Evolutionary conservation across 2,329 filamentous ascomycete genomes (phyloP).

Genomic region (Cordyceps fumosorosea): DNA sequence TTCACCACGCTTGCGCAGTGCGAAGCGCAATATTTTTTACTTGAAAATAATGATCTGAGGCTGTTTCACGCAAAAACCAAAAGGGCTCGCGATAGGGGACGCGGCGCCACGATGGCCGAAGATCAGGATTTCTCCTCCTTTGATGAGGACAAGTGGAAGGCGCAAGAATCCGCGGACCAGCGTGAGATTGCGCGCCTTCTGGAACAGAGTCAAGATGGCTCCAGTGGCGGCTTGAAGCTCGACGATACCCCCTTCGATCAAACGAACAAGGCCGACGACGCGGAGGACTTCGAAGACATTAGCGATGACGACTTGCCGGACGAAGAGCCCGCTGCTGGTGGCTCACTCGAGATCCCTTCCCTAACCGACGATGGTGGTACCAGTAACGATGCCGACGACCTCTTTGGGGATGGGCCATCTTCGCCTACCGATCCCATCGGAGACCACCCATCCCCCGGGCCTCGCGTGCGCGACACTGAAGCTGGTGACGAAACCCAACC

Average conservation of each 20-base stretch:
- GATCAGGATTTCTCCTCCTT: slow-evolving; percentile 29
- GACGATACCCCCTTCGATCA: slow-evolving; percentile 48
- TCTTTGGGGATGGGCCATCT: slow-evolving; percentile 59
- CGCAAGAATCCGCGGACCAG: slow-evolving; percentile 44
- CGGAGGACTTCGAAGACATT: slow-evolving; percentile 85
- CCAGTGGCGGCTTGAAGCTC: slow-evolving; percentile 34
- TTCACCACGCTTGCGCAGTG: neutral
- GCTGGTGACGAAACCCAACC: slow-evolving; percentile 28
- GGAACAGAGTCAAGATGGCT: slow-evolving; percentile 34
- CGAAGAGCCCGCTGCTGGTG: slow-evolving; percentile 46
- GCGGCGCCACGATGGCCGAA: slow-evolving; percentile 25
- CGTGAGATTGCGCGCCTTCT: slow-evolving; percentile 39
- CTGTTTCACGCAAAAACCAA: neutral
- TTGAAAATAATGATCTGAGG: slow-evolving; percentile 7
- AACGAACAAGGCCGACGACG: slow-evolving; percentile 82
- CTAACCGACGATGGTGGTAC: slow-evolving; percentile 54
- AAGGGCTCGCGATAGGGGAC: slow-evolving; percentile 2
- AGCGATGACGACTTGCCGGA: slow-evolving; percentile 86
- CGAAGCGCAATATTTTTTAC: neutral
- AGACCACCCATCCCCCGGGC: slow-evolving; percentile 37
- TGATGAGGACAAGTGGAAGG: slow-evolving; percentile 31
- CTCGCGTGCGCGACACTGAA: slow-evolving; percentile 36
- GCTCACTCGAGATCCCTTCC: slow-evolving; percentile 43
- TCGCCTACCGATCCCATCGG: slow-evolving; percentile 40
- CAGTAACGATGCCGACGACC: slow-evolving; percentile 56